Evolutionary conservation across 1,139 yeast genomes (phyloP).

Genomic region (Taphrina flavorubra): DNA sequence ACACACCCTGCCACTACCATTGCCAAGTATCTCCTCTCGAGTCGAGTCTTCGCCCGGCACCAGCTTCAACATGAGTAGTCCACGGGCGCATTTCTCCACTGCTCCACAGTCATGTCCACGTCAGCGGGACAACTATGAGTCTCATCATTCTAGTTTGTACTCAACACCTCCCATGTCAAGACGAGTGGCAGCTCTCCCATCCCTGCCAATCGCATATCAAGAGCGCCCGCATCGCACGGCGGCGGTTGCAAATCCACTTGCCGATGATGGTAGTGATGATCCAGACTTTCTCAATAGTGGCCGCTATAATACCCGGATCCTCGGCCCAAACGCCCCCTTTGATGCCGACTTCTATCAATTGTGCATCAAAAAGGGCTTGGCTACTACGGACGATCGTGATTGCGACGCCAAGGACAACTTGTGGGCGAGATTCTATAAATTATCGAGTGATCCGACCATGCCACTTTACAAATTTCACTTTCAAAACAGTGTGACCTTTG

Average conservation of each 20-base stretch:
- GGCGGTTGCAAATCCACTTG: neutral
- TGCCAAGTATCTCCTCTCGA: neutral
- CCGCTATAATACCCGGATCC: neutral
- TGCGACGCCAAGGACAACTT: slow-evolving; percentile 12
- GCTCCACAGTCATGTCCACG: neutral
- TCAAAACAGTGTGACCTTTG: neutral
- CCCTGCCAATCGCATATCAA: neutral
- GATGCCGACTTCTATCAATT: slow-evolving; percentile 22
- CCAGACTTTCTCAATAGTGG: neutral
- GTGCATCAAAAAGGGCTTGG: slow-evolving; percentile 19
- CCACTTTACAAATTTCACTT: slow-evolving; percentile 7
- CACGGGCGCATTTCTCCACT: neutral
- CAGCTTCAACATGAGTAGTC: neutral
- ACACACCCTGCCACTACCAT: neutral
- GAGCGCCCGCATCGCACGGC: neutral
- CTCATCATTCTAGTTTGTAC: neutral
- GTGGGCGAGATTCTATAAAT: slow-evolving; percentile 10
- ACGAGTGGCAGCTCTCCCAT: neutral
- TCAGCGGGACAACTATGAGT: neutral
- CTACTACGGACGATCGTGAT: slow-evolving; percentile 24
- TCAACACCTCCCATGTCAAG: neutral
- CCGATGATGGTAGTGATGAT: slow-evolving; percentile 10
- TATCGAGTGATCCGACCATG: slow-evolving; percentile 7
- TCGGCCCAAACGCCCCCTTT: slow-evolving; percentile 29
- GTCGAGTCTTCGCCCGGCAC: neutral